These are phyloP conservation scores for Penicillium desertorum DNA, from an alignment of 495 filamentous ascomycete species.

Conservation along the genomic window DNA sequence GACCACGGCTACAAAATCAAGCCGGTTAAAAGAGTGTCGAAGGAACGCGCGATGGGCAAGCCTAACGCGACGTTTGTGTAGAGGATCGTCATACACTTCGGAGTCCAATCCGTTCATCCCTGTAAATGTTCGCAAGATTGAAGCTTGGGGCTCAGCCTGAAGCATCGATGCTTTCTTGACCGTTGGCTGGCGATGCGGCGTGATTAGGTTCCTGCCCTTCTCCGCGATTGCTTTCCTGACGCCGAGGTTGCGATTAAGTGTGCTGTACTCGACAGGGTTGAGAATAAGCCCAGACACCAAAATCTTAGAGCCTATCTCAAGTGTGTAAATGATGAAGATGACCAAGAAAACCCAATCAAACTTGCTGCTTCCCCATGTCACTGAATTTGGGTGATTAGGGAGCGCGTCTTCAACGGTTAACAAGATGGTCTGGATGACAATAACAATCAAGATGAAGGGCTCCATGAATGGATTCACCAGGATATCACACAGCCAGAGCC, in stretches of 20 bases:
- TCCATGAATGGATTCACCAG: constrained; percentile 88
- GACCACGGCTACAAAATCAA: constrained; percentile 96
- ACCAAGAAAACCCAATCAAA: constrained; percentile 80
- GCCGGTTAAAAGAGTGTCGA: constrained; percentile 89
- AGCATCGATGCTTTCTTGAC: constrained; percentile 46
- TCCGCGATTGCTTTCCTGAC: constrained; percentile 69
- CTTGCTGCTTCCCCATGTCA: constrained; percentile 61
- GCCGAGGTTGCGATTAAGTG: constrained; percentile 68
- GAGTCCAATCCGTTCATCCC: constrained; percentile 60
- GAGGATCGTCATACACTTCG: constrained; percentile 57
- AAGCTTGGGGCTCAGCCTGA: constrained; percentile 54
- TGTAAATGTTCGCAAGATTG: constrained; percentile 82
- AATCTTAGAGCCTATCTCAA: constrained; percentile 76
- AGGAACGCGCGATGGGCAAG: constrained; percentile 91
- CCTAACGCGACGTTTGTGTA: constrained; percentile 79
- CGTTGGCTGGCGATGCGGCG: constrained; percentile 70
- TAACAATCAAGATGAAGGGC: constrained; percentile 81
- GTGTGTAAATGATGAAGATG: constrained; percentile 87
- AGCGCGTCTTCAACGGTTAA: constrained; percentile 81
- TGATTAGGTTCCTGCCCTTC: constrained; percentile 75
- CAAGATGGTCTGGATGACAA: constrained; percentile 83
- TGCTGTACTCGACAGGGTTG: constrained; percentile 84
- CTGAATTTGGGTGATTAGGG: constrained; percentile 48
- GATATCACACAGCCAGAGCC: constrained; percentile 76
- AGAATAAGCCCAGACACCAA: constrained; percentile 91